A percentile compares a stretch with the other conserved stretches of the same genome.
Evolutionary conservation across 2,329 filamentous ascomycete species (phyloP).

Genomic region (Aspergillus carbonarius): DNA sequence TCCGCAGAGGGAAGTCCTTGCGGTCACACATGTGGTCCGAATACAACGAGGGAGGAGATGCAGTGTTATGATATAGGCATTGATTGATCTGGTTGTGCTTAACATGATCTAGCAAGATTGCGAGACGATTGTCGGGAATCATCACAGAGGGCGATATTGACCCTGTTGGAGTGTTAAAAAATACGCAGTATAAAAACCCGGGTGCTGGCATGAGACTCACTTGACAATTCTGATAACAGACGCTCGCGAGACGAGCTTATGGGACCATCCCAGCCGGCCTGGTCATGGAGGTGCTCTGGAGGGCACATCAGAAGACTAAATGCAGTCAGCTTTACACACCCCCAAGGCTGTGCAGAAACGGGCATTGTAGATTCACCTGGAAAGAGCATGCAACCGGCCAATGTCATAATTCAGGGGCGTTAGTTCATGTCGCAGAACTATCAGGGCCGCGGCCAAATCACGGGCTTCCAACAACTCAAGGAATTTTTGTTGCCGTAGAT

Average conservation of each 20-base stretch:
- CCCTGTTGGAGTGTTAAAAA: slow-evolving; percentile 48
- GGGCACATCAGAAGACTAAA: slow-evolving; percentile 83
- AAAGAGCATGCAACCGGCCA: slow-evolving; percentile 74
- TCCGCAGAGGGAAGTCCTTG: slow-evolving; percentile 73
- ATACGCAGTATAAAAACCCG: not conserved
- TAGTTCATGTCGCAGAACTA: slow-evolving; percentile 82
- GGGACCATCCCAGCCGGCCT: slow-evolving; percentile 84
- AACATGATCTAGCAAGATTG: slow-evolving; percentile 75
- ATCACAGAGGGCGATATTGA: slow-evolving; percentile 95
- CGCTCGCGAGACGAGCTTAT: slow-evolving; percentile 69
- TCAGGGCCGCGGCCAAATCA: slow-evolving; percentile 71
- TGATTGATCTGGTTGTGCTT: slow-evolving; percentile 79
- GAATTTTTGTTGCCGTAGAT: slow-evolving; percentile 90
- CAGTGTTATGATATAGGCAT: slow-evolving; percentile 86
- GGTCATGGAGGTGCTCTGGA: slow-evolving; percentile 70
- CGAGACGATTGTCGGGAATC: slow-evolving; percentile 88
- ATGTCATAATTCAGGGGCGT: slow-evolving; percentile 82
- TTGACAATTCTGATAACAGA: slow-evolving; percentile 78
- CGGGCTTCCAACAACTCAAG: slow-evolving; percentile 80
- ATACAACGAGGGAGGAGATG: slow-evolving; percentile 77
- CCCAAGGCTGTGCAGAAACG: not conserved
- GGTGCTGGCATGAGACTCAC: slow-evolving; percentile 50
- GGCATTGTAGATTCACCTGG: slow-evolving; percentile 53
- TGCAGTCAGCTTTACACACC: slow-evolving; percentile 1
- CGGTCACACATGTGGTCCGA: slow-evolving; percentile 82